A percentile compares a stretch with the other conserved stretches of the same genome.
Evolutionary conservation across 1,284 basidiomycete species (phyloP).

Genomic region (Puccinia novopanici): DNA sequence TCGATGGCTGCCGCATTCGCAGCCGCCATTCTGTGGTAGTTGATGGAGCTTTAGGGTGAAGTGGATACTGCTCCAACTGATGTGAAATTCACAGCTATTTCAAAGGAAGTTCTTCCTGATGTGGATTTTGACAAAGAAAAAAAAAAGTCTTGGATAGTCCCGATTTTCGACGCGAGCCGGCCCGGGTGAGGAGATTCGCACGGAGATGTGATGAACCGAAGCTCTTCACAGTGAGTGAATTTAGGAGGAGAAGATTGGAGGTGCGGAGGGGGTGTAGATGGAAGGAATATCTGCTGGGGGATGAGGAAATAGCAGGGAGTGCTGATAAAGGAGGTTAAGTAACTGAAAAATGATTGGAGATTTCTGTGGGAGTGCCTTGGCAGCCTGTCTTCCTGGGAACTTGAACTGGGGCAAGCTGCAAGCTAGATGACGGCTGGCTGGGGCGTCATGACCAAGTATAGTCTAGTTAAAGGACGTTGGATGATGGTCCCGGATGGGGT

Average conservation of each 20-base stretch:
- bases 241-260: neutral
- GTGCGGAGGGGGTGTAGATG: neutral
- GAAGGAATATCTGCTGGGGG: neutral
- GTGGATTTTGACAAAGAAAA: neutral
- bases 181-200: neutral
- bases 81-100: neutral
- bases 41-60: neutral
- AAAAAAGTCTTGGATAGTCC: neutral
- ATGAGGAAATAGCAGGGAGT: neutral
- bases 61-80: neutral
- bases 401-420: slow-evolving; percentile 12
- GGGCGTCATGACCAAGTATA: neutral
- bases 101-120: neutral
- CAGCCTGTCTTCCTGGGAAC: neutral
- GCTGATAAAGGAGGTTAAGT: neutral
- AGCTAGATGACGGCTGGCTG: neutral
- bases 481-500: neutral
- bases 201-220: neutral
- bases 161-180: slow-evolving; percentile 5
- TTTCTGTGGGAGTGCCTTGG: neutral
- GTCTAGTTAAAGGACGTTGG: neutral
- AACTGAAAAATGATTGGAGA: neutral
- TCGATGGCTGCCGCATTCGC: neutral
- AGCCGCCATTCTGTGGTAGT: neutral
- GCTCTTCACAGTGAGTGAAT: neutral